phyloP scores from a whole-genome alignment of 1,139 yeast genomes.

The Kodamaea alishanica region DNA sequence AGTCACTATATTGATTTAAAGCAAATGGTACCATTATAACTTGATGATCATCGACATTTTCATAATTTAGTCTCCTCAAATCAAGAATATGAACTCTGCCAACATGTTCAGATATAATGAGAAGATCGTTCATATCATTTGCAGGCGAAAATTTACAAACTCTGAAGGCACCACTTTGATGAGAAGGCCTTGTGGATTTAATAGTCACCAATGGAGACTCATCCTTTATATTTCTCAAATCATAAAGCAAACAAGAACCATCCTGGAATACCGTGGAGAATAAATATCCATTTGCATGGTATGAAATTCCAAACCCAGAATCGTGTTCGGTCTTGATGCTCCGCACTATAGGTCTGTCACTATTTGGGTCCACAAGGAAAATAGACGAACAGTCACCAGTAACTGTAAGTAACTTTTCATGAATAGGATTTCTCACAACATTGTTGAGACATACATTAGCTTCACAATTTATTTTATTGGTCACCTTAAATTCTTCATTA shows the following conservation, averaged over 20 bases:
- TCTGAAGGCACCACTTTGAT: constrained; percentile 58
- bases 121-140: constrained; percentile 66
- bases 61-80: constrained; percentile 53
- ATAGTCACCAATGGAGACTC: constrained; percentile 49
- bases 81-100: constrained; percentile 84
- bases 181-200: constrained; percentile 58
- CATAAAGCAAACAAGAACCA: constrained; percentile 75
- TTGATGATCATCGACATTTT: constrained; percentile 52
- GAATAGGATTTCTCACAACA: constrained; percentile 31
- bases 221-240: constrained; percentile 53
- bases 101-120: constrained; percentile 77
- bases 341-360: constrained; percentile 18
- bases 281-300: constrained; percentile 64
- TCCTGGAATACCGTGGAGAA: constrained; percentile 84
- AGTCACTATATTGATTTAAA: constrained; percentile 39
- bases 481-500: constrained; percentile 41
- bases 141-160: constrained; percentile 60
- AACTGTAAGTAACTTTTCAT: constrained; percentile 31
- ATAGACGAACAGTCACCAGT: constrained; percentile 42
- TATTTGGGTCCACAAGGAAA: constrained; percentile 35
- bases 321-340: constrained; percentile 58
- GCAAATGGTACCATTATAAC: constrained; percentile 57
- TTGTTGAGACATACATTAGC: constrained; percentile 40
- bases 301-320: constrained; percentile 81
- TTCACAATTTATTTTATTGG: constrained; percentile 34